Evolutionary conservation across 805 yeast genomes (phyloP).

Genomic region (Maudiozyma pseudohumilis): DNA sequence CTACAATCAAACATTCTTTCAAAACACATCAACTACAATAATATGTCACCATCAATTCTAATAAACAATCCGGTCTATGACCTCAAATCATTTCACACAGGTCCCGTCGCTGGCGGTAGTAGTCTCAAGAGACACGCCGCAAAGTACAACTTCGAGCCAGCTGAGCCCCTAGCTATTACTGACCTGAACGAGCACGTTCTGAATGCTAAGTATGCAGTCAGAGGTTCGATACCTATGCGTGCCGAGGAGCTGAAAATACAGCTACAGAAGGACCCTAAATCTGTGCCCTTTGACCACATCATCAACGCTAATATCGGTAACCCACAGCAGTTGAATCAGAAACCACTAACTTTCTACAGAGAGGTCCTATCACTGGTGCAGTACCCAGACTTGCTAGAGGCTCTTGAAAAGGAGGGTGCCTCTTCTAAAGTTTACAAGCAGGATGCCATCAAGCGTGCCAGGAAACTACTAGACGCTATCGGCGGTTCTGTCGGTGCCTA

Average conservation of each 20-base stretch:
- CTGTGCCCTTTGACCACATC: constrained; percentile 67
- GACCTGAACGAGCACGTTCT: constrained; percentile 68
- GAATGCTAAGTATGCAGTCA: constrained; percentile 88
- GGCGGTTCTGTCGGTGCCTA: constrained; percentile 88
- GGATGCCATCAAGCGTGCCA: constrained; percentile 72
- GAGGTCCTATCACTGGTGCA: constrained; percentile 81
- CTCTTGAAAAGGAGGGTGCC: constrained; percentile 9
- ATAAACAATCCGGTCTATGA: neutral
- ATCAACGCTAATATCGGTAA: constrained; percentile 93
- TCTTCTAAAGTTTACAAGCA: constrained; percentile 33
- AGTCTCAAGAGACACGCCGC: neutral
- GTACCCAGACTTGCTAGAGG: constrained; percentile 58
- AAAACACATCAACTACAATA: neutral
- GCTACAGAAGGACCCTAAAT: constrained; percentile 43
- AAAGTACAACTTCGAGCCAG: constrained; percentile 18
- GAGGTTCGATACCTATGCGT: constrained; percentile 87
- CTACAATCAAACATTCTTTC: neutral
- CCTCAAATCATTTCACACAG: neutral
- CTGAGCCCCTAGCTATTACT: constrained; percentile 31
- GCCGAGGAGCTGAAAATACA: constrained; percentile 73
- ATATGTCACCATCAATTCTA: constrained; percentile 1
- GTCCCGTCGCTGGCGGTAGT: neutral
- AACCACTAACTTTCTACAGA: constrained; percentile 90
- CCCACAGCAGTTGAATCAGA: constrained; percentile 93
- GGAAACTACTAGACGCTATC: constrained; percentile 44